phyloP scores from a whole-genome alignment of 805 yeast genomes.

The Starmerella etchellsii region DNA sequence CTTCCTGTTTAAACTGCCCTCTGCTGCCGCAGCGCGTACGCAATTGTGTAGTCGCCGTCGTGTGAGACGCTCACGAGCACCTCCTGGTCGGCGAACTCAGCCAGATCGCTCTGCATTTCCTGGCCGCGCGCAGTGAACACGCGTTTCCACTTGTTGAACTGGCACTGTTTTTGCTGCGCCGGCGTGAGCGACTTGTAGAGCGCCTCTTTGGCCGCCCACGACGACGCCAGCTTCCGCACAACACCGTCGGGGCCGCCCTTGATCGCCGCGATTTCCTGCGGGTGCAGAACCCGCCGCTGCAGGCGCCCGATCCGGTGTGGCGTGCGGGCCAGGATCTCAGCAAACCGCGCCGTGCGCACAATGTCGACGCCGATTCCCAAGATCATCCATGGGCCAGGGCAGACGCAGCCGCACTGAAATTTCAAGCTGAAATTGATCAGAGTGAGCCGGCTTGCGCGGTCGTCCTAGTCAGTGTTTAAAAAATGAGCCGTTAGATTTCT shows the following conservation, averaged over 20 bases:
- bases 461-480: too few species aligned
- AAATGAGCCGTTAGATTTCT: too few species aligned
- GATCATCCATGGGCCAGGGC: too few species aligned
- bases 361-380: conserved; percentile 49
- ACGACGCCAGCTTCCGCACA: conserved; percentile 35
- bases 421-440: too few species aligned
- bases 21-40: conserved; percentile 24
- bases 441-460: too few species aligned
- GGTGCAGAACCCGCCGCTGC: conserved; percentile 40
- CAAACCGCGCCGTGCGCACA: conserved; percentile 36
- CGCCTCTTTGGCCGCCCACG: conserved; percentile 72
- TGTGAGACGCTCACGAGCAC: conserved; percentile 50
- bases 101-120: conserved; percentile 15
- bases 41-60: conserved; percentile 47
- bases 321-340: conserved; percentile 29
- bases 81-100: conserved; percentile 29
- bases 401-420: too few species aligned
- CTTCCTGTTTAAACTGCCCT: too few species aligned
- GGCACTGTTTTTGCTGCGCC: conserved; percentile 39
- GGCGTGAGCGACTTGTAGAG: conserved; percentile 45
- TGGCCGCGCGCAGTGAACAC: conserved; percentile 8
- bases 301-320: conserved; percentile 32
- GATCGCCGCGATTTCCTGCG: conserved; percentile 27
- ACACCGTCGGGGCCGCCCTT: conserved; percentile 1
- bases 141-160: conserved; percentile 39